A percentile compares a stretch with the other conserved stretches of the same genome.
Conservation (phyloP, 2,329 filamentous ascomycete genomes). For the Nigrospora sphaerica region DNA sequence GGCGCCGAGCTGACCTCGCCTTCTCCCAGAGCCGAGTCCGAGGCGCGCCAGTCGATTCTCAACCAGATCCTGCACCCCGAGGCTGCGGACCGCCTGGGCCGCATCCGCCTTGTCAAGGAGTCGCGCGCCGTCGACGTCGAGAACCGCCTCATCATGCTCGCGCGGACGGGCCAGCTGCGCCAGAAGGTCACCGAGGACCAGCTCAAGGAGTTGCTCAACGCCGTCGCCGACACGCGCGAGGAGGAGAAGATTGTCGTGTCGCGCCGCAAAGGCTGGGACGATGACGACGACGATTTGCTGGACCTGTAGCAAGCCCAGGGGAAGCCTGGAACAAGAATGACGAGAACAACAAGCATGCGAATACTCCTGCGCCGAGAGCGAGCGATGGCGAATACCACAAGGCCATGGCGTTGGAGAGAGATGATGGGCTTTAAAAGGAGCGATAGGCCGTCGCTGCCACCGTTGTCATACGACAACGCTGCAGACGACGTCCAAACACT, state of each 20-base stretch:
- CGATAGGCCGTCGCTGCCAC: too few species aligned
- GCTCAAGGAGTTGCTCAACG: slow-evolving; percentile 83
- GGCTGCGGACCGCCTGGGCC: slow-evolving; percentile 84
- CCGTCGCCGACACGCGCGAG: slow-evolving; percentile 67
- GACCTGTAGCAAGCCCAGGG: slow-evolving; percentile 36
- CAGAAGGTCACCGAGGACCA: slow-evolving; percentile 87
- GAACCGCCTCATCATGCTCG: slow-evolving; percentile 86
- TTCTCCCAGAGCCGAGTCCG: slow-evolving; percentile 31
- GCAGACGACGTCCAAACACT: too few species aligned
- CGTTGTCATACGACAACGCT: too few species aligned
- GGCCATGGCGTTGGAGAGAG: too few species aligned
- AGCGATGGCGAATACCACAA: too few species aligned
- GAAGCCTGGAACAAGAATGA: too few species aligned
- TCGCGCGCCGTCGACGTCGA: slow-evolving; percentile 85
- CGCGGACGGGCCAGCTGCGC: slow-evolving; percentile 77
- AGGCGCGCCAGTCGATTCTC: slow-evolving; percentile 71
- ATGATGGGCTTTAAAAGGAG: too few species aligned
- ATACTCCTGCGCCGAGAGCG: too few species aligned
- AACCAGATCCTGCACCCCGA: slow-evolving; percentile 91
- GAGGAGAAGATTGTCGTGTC: slow-evolving; percentile 83
- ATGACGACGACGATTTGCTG: slow-evolving; percentile 70
- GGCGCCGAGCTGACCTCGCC: not conserved
- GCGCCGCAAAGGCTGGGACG: slow-evolving; percentile 75
- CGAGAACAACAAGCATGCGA: too few species aligned
- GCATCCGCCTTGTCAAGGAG: slow-evolving; percentile 93